Evolutionary conservation across 768 basidiomycete species (phyloP).

Genomic region (Tricholomella constricta): DNA sequence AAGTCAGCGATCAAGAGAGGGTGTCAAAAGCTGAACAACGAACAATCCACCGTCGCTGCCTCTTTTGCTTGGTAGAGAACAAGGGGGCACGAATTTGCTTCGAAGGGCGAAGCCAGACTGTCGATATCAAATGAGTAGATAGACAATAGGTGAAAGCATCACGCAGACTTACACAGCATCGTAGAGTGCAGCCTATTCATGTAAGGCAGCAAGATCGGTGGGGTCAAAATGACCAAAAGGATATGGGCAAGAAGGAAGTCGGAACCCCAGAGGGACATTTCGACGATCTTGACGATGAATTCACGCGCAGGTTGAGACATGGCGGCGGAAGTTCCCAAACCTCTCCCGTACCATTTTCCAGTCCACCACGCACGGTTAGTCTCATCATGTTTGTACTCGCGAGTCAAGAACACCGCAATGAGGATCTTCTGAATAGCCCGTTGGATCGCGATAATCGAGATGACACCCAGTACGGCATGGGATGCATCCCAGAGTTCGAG

Average conservation of each 20-base stretch:
- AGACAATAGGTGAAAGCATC: no score
- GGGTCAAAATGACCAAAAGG: slow-evolving; percentile 84
- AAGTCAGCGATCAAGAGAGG: slow-evolving; percentile 8
- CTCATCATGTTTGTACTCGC: slow-evolving; percentile 99
- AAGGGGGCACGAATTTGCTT: slow-evolving; percentile 93
- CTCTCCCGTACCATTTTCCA: slow-evolving; percentile 95
- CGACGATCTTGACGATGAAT: slow-evolving; percentile 97
- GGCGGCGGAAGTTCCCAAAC: slow-evolving; percentile 79
- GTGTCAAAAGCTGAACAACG: slow-evolving; percentile 23
- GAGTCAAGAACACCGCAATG: slow-evolving; percentile 90
- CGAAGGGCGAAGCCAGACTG: slow-evolving; percentile 94
- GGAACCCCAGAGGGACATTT: slow-evolving; percentile 95
- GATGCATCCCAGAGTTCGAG: slow-evolving; percentile 96
- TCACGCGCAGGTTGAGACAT: slow-evolving; percentile 96
- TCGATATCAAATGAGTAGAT: background rate
- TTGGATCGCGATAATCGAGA: slow-evolving; percentile 88
- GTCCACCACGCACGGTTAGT: slow-evolving; percentile 99
- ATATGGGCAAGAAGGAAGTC: slow-evolving; percentile 90
- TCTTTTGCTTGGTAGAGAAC: slow-evolving; percentile 93
- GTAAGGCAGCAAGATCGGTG: slow-evolving; percentile 84
- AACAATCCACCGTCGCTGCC: slow-evolving; percentile 90
- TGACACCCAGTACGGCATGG: slow-evolving; percentile 91
- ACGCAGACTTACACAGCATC: slow-evolving; percentile 72
- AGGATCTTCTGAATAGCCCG: slow-evolving; percentile 92
- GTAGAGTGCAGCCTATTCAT: slow-evolving; percentile 89